Conservation (phyloP, 2,329 filamentous ascomycete species). For the Scedosporium minutisporum region DNA sequence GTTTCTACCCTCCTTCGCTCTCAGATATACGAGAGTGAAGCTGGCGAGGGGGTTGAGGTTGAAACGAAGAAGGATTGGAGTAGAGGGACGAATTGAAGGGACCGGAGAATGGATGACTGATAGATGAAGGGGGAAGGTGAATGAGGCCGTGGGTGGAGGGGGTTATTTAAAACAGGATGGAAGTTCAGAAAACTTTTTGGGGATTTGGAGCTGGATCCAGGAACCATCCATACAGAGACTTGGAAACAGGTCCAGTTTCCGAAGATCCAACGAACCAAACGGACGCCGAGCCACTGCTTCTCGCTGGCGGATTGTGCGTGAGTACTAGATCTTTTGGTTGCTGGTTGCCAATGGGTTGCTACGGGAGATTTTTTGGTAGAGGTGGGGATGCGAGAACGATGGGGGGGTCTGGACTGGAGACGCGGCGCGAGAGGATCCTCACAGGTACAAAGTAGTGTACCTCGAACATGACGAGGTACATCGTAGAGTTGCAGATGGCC, state of each 20-base stretch:
- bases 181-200: neutral
- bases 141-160: neutral
- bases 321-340: constrained; percentile 5
- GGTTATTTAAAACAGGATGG: neutral
- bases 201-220: neutral
- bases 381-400: constrained; percentile 1
- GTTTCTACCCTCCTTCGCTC: neutral
- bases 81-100: neutral
- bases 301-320: constrained; percentile 1
- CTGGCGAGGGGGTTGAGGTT: neutral
- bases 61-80: neutral
- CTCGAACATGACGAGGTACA: neutral
- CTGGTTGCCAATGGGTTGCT: constrained; percentile 3
- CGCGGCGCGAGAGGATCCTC: neutral
- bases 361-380: constrained; percentile 6
- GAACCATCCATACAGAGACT: neutral
- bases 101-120: neutral
- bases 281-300: neutral
- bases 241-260: neutral
- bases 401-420: neutral
- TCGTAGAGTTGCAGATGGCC: neutral
- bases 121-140: neutral
- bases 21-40: neutral
- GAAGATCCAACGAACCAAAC: constrained; percentile 3
- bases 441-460: no score